phyloP scores from a whole-genome alignment of 2,329 filamentous ascomycete genomes.

The Monilinia vaccinii-corymbosi region DNA sequence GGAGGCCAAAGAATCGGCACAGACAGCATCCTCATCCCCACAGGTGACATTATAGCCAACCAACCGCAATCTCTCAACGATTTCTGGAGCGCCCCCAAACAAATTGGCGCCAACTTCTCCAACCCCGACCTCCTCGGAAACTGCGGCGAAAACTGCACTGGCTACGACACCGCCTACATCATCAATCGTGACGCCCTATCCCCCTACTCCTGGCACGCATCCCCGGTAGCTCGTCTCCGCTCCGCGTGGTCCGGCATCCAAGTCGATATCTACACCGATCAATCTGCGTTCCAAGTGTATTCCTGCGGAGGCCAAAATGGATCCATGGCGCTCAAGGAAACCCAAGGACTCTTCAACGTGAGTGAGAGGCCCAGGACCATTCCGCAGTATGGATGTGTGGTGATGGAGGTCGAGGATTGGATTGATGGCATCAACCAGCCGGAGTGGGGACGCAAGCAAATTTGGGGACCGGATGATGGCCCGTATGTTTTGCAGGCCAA shows the following conservation, averaged over 20 bases:
- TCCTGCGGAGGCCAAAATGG: slow-evolving; percentile 72
- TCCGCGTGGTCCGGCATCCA: slow-evolving; percentile 74
- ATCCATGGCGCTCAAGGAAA: slow-evolving; percentile 55
- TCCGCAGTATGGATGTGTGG: slow-evolving; percentile 72
- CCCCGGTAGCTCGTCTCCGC: slow-evolving; percentile 57
- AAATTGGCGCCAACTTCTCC: slow-evolving; percentile 61
- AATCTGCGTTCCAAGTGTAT: slow-evolving; percentile 84
- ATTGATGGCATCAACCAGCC: slow-evolving; percentile 92
- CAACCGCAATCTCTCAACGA: slow-evolving; percentile 60
- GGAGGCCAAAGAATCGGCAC: slow-evolving; percentile 58
- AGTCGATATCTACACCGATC: slow-evolving; percentile 72
- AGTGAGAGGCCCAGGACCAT: slow-evolving; percentile 51
- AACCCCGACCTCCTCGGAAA: slow-evolving; percentile 56
- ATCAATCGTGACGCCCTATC: slow-evolving; percentile 51
- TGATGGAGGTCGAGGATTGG: slow-evolving; percentile 88
- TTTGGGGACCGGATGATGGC: slow-evolving; percentile 49
- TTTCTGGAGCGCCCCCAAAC: slow-evolving; percentile 75
- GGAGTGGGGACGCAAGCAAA: slow-evolving; percentile 68
- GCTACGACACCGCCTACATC: slow-evolving; percentile 68
- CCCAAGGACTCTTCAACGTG: slow-evolving; percentile 54
- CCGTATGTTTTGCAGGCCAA: slow-evolving; percentile 54
- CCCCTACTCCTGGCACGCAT: slow-evolving; percentile 54
- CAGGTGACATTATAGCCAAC: slow-evolving; percentile 66
- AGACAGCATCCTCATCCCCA: slow-evolving; percentile 66
- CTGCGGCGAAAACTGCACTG: slow-evolving; percentile 74